Conservation (phyloP, 805 yeast genomes). For the Suhomyces sp. region DNA sequence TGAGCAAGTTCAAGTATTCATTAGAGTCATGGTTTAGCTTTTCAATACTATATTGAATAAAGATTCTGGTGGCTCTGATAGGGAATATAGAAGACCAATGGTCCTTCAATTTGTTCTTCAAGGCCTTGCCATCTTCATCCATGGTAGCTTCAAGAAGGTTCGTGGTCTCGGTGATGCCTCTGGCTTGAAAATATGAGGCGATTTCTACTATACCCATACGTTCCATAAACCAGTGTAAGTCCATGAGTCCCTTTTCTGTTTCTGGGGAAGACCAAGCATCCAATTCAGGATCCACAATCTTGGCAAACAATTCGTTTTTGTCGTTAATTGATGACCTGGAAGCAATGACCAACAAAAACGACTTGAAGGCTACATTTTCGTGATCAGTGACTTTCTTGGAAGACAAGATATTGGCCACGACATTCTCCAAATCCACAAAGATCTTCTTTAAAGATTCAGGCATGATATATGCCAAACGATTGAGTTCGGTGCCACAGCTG, state of each 20-base stretch:
- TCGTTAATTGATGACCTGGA: constrained; percentile 75
- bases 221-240: constrained; percentile 98
- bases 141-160: constrained; percentile 74
- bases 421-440: constrained; percentile 77
- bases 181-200: constrained; percentile 80
- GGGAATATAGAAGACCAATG: constrained; percentile 96
- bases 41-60: constrained; percentile 93
- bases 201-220: constrained; percentile 91
- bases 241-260: constrained; percentile 84
- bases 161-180: constrained; percentile 77
- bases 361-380: constrained; percentile 90
- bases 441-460: constrained; percentile 85
- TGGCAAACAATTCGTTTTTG: constrained; percentile 74
- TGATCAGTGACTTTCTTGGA: constrained; percentile 76
- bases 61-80: constrained; percentile 90
- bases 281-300: constrained; percentile 91
- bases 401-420: constrained; percentile 66
- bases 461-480: constrained; percentile 90
- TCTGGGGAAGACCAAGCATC: constrained; percentile 89
- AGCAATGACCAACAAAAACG: constrained; percentile 87
- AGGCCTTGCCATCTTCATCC: constrained; percentile 81
- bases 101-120: constrained; percentile 76
- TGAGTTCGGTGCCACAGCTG: constrained; percentile 91
- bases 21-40: constrained; percentile 76
- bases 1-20: constrained; percentile 66